Evolutionary conservation across 1,284 basidiomycete species (phyloP), one percentile per base, ranked within the genome.

Genomic region (Anthracocystis panici-leucophaei): DNA sequence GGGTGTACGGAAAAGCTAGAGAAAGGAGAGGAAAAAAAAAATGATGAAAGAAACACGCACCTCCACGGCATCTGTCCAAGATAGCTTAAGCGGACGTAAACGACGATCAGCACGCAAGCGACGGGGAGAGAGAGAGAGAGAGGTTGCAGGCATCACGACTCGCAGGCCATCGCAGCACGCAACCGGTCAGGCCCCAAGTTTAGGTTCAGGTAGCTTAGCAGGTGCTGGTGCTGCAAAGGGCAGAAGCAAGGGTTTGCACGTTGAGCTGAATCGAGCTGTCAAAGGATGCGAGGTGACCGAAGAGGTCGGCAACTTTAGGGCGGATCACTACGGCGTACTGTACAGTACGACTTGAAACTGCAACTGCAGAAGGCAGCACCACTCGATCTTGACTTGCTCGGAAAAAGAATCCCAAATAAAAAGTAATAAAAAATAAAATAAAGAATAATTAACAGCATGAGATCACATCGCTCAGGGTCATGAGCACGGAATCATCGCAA

Each of bases 41-140:
- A 60, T 62, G 55, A 59, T 64, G 66, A 69, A 69, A 63, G 66
- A 63, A 42, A 42, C 33, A 35, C 56, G 27, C 21, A 44, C 51
- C 62, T 69, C 46, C 50, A 69, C 66, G 52, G 66, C 66, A 63
- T 69, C 42, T 45, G 42, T 56, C 27, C 20, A 29, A 42, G 35
- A 56, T 45, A 53, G 60, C 51, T 38, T 31, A 41, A 49, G 42
- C 49, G 53, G 61, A 57, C 41, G 67, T 57, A 41, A 35, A 60
- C 61, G 57, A 56, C 53, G 61, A 70, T 70, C 61, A 70, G 65
- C 67, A 70, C 57, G 67, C 67, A 70, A 70, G 48, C 40, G 41
- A 29, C 18, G n/a, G 33, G 14, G 9, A 31, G 10, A 18, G 33
- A 3, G 10, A 51, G n/a, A 10, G 21, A 49, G 48, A 42, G 31